Evolutionary conservation across 2,329 filamentous ascomycete species (phyloP), one percentile per base, ranked within the genome.

Genomic region (Colletotrichum sp.): DNA sequence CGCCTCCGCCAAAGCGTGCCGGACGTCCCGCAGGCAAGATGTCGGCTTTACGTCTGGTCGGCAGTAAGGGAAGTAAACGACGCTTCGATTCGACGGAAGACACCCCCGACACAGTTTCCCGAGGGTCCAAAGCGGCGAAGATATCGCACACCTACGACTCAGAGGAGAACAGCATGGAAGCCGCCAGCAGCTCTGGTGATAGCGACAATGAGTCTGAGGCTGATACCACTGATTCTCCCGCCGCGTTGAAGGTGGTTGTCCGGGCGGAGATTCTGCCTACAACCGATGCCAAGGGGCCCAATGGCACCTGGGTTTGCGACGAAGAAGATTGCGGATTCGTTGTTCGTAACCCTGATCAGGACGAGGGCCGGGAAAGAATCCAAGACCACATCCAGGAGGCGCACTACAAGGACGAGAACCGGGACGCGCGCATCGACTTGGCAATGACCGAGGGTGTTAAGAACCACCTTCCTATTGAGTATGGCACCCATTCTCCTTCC

Each of bases 221-320:
- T 15, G 71, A 78, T 21, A 75, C 69, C 16, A 56, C 75, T 7
- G 74, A 69, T 1, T 76, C 70, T 21, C 69, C 69, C 8, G 78
- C 80, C 43, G 82, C 83, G 4, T 81, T 87, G 64, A 85, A 83
- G 62, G 80, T 91, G 18, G 85, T 89, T 15, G 84, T 91, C 12
- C 85, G 86, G 30, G 85, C 89, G 7, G 89, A 91, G 70, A 87
- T 83, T 64, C 79, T 91, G 13, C 90, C 89, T 1, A 87, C 88
- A 6, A 84, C 85, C 9, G 83, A 82, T 5, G 87, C 91, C 1
- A 85, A 87, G 38, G 92, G 91, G 0, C 90, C 91, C 0, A 88
- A 91, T 74, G 90, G 93, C 69, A 91, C 91, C 0, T 95, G 93
- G 93, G 86, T 85, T 2, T 95, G 94, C 79, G 89, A 89, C 6